Evolutionary conservation across 108 stramenopile species (phyloP).

Genomic region (Aurantiochytrium sp.): DNA sequence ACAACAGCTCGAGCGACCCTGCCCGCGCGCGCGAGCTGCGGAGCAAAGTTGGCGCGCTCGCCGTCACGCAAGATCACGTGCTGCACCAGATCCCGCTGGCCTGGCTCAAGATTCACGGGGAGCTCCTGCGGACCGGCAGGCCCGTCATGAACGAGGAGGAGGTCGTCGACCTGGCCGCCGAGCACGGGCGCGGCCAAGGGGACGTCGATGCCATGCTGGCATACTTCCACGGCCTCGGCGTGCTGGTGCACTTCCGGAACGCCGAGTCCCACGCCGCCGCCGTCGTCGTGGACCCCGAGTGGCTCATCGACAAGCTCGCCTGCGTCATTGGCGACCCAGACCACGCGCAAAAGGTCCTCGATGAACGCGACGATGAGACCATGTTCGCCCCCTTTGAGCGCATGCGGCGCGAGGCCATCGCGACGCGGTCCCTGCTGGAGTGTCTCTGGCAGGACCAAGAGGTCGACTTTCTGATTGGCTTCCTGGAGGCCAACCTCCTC

Average conservation of each 20-base stretch:
- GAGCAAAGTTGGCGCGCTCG: background rate
- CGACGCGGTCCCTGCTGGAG: background rate
- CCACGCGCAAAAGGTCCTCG: background rate
- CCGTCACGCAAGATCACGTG: background rate
- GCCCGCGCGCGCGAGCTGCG: background rate
- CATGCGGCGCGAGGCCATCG: background rate
- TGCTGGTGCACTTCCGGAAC: background rate
- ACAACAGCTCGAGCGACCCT: background rate
- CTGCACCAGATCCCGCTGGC: background rate
- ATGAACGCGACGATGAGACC: background rate
- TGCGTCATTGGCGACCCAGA: background rate
- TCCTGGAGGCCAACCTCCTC: background rate
- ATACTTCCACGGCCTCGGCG: background rate
- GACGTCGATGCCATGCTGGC: background rate
- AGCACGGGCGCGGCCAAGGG: background rate
- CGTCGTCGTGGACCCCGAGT: background rate
- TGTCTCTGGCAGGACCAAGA: background rate
- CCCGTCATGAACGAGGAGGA: background rate
- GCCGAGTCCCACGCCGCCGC: background rate
- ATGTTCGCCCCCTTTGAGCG: background rate
- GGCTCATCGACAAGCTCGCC: background rate
- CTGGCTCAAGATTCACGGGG: background rate
- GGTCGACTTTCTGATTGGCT: background rate
- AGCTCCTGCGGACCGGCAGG: background rate
- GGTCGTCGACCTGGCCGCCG: background rate